Conservation (phyloP, 2,329 filamentous ascomycete genomes). For the Neofusicoccum sp. region DNA sequence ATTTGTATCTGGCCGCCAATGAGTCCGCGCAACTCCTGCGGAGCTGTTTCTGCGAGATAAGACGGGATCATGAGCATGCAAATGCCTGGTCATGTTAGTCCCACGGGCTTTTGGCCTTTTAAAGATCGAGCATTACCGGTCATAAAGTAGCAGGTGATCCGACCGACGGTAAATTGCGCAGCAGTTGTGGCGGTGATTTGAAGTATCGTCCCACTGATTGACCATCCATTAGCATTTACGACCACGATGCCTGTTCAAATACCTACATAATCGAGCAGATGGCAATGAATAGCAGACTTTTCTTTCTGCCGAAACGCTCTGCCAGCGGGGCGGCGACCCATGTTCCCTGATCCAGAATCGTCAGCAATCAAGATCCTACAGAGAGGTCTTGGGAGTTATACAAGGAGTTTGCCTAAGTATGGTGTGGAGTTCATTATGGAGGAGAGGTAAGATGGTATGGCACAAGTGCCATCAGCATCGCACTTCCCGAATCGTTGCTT, state of each 20-base stretch:
- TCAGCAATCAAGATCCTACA: background rate
- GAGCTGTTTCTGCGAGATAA: constrained; percentile 13
- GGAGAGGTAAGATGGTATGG: constrained; percentile 5
- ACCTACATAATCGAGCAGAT: constrained; percentile 9
- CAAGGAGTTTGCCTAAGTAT: constrained; percentile 10
- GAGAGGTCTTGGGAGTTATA: background rate
- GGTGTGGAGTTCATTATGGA: constrained; percentile 16
- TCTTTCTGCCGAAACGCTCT: constrained; percentile 15
- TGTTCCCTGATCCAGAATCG: background rate
- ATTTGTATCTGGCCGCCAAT: constrained; percentile 14
- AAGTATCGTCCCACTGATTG: background rate
- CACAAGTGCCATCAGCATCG: constrained; percentile 1
- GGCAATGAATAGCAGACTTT: constrained; percentile 7
- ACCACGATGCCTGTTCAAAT: background rate
- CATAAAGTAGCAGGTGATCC: constrained; percentile 13
- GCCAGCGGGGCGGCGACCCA: constrained; percentile 10
- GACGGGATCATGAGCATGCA: constrained; percentile 16
- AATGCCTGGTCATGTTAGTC: background rate
- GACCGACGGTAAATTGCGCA: constrained; percentile 7
- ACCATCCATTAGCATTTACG: background rate
- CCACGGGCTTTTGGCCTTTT: no score
- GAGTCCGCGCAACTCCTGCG: constrained; percentile 4
- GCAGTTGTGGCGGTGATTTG: constrained; percentile 8
- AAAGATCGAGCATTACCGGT: background rate
- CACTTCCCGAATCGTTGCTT: constrained; percentile 5